Percentiles rank a stretch among this genome's conserved stretches.
These are phyloP conservation scores for Narthecium ossifragum DNA, from an alignment of 106 monocot genomes.

Conservation along the genomic window DNA sequence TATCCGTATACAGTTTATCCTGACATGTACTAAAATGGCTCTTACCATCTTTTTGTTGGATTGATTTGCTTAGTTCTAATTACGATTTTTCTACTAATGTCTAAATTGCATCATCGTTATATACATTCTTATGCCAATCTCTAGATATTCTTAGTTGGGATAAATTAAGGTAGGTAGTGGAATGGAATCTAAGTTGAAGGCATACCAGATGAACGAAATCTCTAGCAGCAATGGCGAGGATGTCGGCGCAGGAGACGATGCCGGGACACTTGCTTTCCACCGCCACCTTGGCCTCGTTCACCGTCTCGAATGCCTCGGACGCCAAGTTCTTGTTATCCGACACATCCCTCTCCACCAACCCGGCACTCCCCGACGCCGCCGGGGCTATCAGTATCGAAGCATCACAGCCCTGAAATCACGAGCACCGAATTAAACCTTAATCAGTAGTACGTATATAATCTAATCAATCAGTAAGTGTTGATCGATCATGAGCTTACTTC, in stretches of 20 bases:
- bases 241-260: constrained; percentile 80
- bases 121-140: no score
- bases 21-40: no score
- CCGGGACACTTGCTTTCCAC: constrained; percentile 85
- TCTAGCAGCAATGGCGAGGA: constrained; percentile 70
- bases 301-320: constrained; percentile 45
- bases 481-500: constrained; percentile 35
- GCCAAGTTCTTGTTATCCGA: constrained; percentile 53
- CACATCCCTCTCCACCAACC: constrained; percentile 62
- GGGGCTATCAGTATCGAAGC: constrained; percentile 62
- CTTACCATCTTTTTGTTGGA: no score
- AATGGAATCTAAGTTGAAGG: not conserved
- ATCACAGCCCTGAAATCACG: constrained; percentile 57
- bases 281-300: constrained; percentile 47
- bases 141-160: no score
- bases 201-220: constrained; percentile 75
- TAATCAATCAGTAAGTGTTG: not conserved
- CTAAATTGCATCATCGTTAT: no score
- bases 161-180: no score
- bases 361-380: constrained; percentile 9
- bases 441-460: no score
- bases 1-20: no score
- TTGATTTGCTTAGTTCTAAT: no score
- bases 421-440: not conserved
- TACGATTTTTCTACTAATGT: no score